Percentiles rank a stretch among this genome's conserved stretches.
Conservation (phyloP, 2,329 filamentous ascomycete species). For the Rugonectria rugulosa region DNA sequence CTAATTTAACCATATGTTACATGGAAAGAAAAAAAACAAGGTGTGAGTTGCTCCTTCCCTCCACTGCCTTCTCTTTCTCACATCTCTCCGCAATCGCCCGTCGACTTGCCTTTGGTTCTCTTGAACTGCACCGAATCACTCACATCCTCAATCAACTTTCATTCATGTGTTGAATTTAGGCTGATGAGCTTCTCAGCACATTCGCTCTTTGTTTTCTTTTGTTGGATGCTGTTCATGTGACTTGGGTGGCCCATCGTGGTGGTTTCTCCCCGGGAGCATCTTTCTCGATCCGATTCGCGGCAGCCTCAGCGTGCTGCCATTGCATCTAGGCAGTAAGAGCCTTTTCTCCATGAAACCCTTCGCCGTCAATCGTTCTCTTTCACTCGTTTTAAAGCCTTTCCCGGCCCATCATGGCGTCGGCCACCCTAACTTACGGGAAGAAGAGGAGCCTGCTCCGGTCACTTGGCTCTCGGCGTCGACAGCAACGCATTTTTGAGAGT, state of each 20-base stretch:
- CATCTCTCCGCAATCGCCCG: background rate
- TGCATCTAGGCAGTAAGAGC: background rate
- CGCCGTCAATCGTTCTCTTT: constrained; percentile 13
- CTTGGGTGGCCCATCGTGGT: constrained; percentile 16
- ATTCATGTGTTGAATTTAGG: constrained; percentile 2
- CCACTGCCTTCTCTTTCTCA: background rate
- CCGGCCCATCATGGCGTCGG: constrained; percentile 35
- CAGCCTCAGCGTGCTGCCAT: background rate
- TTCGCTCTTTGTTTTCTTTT: constrained; percentile 7
- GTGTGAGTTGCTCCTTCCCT: constrained; percentile 1
- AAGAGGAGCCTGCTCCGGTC: constrained; percentile 40
- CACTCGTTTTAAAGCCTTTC: constrained; percentile 7
- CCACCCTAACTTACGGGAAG: constrained; percentile 40
- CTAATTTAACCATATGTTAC: background rate
- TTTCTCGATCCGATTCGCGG: constrained; percentile 17
- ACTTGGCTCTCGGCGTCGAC: constrained; percentile 38
- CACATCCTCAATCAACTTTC: background rate
- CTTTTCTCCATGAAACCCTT: background rate
- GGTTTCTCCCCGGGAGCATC: background rate
- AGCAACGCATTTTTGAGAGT: constrained; percentile 28
- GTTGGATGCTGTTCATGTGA: constrained; percentile 10
- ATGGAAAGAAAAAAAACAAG: too few species aligned
- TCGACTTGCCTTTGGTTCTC: background rate
- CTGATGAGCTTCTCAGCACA: constrained; percentile 18
- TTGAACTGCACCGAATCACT: background rate